Evolutionary conservation across 345 rosid genomes (phyloP), one percentile per base, ranked within the genome.

Genomic region (Citrus maxima): DNA sequence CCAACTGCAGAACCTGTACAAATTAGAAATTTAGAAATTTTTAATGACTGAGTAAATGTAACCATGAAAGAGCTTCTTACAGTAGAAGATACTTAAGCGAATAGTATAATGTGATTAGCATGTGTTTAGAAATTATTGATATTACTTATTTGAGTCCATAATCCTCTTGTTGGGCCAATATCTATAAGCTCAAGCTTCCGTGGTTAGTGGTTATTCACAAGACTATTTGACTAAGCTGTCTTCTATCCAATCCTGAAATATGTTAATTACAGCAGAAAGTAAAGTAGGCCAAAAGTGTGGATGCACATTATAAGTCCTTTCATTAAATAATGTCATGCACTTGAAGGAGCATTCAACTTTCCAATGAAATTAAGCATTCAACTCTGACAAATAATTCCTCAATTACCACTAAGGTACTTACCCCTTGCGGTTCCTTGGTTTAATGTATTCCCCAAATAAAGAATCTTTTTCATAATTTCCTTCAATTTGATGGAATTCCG

Each of bases 381-480:
- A 68, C 24, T 77, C 34, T 2, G 21, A 77, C 22, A 56, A 35
- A 76, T 55, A 40, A 67, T 10, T 34, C 32, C 66, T 37, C 61
- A 24, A 67, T 24, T 42, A 77, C 63, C 59, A 69, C 58, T 54
- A 80, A 69, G 38, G 75, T 76, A 73, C 89, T 82, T 76, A 93
- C 99, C 99, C 88, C 99, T 93, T 30, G 98, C 98, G 70, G 99
- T 97, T 88, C 99, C 99, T 82, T 97, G 98, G 87, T 94, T 97
- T 86, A 94, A 82, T 7, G 90, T 88, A 80, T 97, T 97, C 78
- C 99, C 99, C 76, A 97, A 86, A 79, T 85, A 89, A 71, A 97
- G 98, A 88, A 97, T 94, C 84, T 80, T 90, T 88, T 91, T 93
- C 99, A 97, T 90, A 74, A 94, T 97, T 79, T 93, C 98, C 87